These are phyloP conservation scores for Alternaria postmessia DNA, from an alignment of 2,329 filamentous ascomycete genomes.

Conservation along the genomic window DNA sequence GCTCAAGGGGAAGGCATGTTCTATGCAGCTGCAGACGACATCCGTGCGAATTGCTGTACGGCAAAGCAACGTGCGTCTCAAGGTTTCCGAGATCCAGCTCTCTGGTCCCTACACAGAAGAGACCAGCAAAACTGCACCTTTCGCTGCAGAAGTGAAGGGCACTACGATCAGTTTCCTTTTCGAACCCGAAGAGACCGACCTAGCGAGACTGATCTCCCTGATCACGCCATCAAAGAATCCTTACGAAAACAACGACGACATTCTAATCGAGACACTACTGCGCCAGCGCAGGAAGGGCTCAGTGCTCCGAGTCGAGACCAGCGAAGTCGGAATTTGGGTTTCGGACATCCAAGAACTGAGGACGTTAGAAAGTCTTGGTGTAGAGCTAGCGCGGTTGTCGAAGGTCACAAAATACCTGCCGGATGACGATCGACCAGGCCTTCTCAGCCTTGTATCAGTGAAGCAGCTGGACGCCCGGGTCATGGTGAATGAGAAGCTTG, in stretches of 20 bases:
- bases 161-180: conserved; percentile 75
- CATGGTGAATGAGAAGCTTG: conserved; percentile 73
- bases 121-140: conserved; percentile 64
- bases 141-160: conserved; percentile 69
- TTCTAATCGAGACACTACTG: conserved; percentile 90
- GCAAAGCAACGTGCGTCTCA: conserved; percentile 73
- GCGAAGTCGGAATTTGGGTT: conserved; percentile 69
- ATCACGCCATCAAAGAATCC: conserved; percentile 92
- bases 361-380: conserved; percentile 73
- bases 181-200: conserved; percentile 77
- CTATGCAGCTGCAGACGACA: conserved; percentile 76
- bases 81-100: conserved; percentile 77
- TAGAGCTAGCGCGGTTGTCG: conserved; percentile 82
- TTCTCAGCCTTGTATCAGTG: conserved; percentile 77
- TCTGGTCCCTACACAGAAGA: conserved; percentile 72
- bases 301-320: conserved; percentile 75
- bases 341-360: conserved; percentile 70
- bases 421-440: conserved; percentile 90
- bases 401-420: conserved; percentile 94
- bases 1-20: conserved; percentile 80
- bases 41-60: conserved; percentile 83
- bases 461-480: conserved; percentile 68
- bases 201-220: conserved; percentile 81
- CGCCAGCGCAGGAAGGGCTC: conserved; percentile 86
- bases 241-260: conserved; percentile 89